These are phyloP conservation scores for Rachicladosporium sp. DNA, from an alignment of 2,329 filamentous ascomycete species.

Conservation along the genomic window DNA sequence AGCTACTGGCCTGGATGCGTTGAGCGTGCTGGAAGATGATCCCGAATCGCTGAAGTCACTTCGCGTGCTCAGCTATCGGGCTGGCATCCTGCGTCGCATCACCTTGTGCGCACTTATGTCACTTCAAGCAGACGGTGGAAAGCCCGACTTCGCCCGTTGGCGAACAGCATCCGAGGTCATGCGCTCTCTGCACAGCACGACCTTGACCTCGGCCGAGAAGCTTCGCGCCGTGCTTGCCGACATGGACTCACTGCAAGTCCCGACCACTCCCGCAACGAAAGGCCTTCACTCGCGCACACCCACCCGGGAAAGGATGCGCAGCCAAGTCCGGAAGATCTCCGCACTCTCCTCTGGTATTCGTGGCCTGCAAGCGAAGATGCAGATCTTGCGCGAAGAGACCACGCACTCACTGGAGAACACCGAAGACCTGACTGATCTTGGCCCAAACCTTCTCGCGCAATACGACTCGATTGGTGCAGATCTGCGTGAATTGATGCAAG, in stretches of 20 bases:
- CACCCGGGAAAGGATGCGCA: slow-evolving; percentile 69
- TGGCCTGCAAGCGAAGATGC: slow-evolving; percentile 86
- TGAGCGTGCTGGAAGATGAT: slow-evolving; percentile 60
- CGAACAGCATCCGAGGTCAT: slow-evolving; percentile 65
- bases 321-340: slow-evolving; percentile 77
- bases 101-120: slow-evolving; percentile 82
- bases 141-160: slow-evolving; percentile 67
- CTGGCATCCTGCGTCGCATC: slow-evolving; percentile 70
- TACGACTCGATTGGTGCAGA: slow-evolving; percentile 92
- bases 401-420: slow-evolving; percentile 65
- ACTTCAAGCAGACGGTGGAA: slow-evolving; percentile 68
- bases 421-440: slow-evolving; percentile 48
- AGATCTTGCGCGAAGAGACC: slow-evolving; percentile 80
- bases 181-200: slow-evolving; percentile 48
- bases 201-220: slow-evolving; percentile 50
- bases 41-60: slow-evolving; percentile 66
- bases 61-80: slow-evolving; percentile 52
- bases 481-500: slow-evolving; percentile 46
- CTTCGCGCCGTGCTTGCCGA: slow-evolving; percentile 61
- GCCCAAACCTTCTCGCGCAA: slow-evolving; percentile 67
- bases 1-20: slow-evolving; percentile 34
- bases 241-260: slow-evolving; percentile 50
- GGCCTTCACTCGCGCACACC: slow-evolving; percentile 46
- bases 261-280: slow-evolving; percentile 46
- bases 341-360: slow-evolving; percentile 86